Evolutionary conservation across 495 filamentous ascomycete species (phyloP).

Genomic region (Staphylotrichum tortipilum): DNA sequence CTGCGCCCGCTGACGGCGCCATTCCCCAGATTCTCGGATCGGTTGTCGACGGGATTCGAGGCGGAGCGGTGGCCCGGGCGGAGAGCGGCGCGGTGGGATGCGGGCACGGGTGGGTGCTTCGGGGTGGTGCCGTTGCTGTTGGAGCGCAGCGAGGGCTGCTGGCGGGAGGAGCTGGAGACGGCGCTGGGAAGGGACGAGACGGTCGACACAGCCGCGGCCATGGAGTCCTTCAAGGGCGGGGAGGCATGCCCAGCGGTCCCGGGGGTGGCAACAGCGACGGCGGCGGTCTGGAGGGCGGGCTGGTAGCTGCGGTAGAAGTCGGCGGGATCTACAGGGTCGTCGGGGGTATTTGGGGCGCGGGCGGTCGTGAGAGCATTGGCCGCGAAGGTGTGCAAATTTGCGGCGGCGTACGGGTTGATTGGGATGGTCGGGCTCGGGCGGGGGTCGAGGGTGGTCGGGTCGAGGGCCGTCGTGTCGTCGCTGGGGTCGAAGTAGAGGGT

Average conservation of each 20-base stretch:
- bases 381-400: constrained; percentile 31
- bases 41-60: constrained; percentile 42
- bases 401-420: constrained; percentile 29
- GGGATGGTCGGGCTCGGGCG: constrained; percentile 12
- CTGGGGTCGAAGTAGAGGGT: constrained; percentile 3
- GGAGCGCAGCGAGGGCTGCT: constrained; percentile 23
- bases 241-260: constrained; percentile 11
- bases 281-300: constrained; percentile 22
- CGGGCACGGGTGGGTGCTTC: constrained; percentile 25
- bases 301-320: constrained; percentile 46
- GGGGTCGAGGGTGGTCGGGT: constrained; percentile 5
- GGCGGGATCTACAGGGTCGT: constrained; percentile 38
- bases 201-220: constrained; percentile 24
- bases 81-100: constrained; percentile 18
- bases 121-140: constrained; percentile 33
- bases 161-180: constrained; percentile 21
- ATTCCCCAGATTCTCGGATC: constrained; percentile 9
- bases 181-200: too few relatives aligned
- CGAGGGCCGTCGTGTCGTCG: constrained; percentile 2
- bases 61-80: constrained; percentile 36
- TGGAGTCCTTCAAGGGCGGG: constrained; percentile 18
- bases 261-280: too few relatives aligned
- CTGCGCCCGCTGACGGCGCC: constrained; percentile 17
- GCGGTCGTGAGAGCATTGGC: constrained; percentile 27
- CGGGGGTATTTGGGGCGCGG: constrained; percentile 27